Evolutionary conservation across 352 stramenopile species (phyloP).

Genomic region (Pythium myriotylum): DNA sequence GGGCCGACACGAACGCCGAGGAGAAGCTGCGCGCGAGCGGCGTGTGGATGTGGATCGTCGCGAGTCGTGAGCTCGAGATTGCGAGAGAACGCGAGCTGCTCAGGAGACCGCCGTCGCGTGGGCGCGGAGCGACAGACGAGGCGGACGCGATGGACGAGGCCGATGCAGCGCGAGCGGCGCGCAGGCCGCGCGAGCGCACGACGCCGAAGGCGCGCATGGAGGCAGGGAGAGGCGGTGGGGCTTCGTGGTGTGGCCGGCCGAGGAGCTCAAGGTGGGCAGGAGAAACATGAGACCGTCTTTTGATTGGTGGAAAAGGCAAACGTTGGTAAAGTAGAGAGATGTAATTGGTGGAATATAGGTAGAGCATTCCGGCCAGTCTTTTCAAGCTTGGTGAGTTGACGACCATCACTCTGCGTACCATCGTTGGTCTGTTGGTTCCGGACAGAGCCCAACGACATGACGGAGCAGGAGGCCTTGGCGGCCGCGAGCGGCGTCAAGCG

Average conservation of each 20-base stretch:
- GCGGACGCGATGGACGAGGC: not conserved
- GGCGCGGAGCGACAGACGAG: not conserved
- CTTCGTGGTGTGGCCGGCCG: constrained; percentile 4
- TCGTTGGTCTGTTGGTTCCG: constrained; percentile 19
- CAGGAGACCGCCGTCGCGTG: constrained; percentile 8
- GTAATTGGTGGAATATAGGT: constrained; percentile 26
- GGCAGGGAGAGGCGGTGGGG: constrained; percentile 1
- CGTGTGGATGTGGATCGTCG: not conserved
- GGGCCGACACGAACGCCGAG: constrained; percentile 72
- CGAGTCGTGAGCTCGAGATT: constrained; percentile 10
- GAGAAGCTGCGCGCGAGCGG: not conserved
- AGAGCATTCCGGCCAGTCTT: constrained; percentile 8
- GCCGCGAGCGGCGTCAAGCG: constrained; percentile 29
- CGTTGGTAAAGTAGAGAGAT: constrained; percentile 1
- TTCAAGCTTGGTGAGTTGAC: constrained; percentile 22
- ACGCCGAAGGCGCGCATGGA: constrained; percentile 26
- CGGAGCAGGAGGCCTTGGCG: constrained; percentile 1
- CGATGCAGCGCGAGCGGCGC: constrained; percentile 12
- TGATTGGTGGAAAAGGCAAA: constrained; percentile 12
- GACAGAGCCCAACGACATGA: constrained; percentile 10
- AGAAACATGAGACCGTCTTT: not conserved
- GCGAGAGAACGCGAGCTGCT: constrained; percentile 13
- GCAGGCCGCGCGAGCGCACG: constrained; percentile 22
- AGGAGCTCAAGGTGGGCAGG: not conserved
- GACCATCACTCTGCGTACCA: constrained; percentile 14